Conservation (phyloP, 441 rosid species). For the Geranium incanum region DNA sequence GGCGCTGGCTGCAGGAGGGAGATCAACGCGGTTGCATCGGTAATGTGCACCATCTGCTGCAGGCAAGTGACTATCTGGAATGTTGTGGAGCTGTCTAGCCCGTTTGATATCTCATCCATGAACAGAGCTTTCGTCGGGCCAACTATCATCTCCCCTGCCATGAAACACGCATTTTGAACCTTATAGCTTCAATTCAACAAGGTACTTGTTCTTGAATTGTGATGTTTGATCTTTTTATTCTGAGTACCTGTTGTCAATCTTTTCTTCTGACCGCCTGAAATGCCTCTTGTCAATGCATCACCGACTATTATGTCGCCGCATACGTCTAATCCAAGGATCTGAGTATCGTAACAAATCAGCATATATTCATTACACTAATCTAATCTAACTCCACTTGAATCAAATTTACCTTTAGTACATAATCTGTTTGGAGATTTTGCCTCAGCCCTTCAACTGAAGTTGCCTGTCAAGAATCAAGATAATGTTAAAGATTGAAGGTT, state of each 20-base stretch:
- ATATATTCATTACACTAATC: background rate
- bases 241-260: slow-evolving; percentile 53
- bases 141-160: slow-evolving; percentile 41
- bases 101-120: slow-evolving; percentile 43
- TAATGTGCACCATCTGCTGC: slow-evolving; percentile 35
- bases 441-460: slow-evolving; percentile 26
- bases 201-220: no score
- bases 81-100: slow-evolving; percentile 42
- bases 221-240: background rate
- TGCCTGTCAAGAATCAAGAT: slow-evolving; percentile 23
- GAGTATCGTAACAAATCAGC: slow-evolving; percentile 6
- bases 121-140: slow-evolving; percentile 35
- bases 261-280: slow-evolving; percentile 70
- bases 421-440: slow-evolving; percentile 35
- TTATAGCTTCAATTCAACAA: no score
- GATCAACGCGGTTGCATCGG: slow-evolving; percentile 30
- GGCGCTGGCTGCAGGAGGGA: slow-evolving; percentile 45
- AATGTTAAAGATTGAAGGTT: no score
- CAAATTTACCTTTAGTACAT: slow-evolving; percentile 28
- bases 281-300: slow-evolving; percentile 45
- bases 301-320: slow-evolving; percentile 56
- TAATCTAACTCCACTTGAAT: background rate
- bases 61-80: slow-evolving; percentile 34
- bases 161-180: background rate
- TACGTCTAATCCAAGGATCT: slow-evolving; percentile 66